A percentile compares a stretch with the other conserved stretches of the same genome.
Evolutionary conservation across 768 basidiomycete genomes (phyloP).

Genomic region (Suillus clintonianus): DNA sequence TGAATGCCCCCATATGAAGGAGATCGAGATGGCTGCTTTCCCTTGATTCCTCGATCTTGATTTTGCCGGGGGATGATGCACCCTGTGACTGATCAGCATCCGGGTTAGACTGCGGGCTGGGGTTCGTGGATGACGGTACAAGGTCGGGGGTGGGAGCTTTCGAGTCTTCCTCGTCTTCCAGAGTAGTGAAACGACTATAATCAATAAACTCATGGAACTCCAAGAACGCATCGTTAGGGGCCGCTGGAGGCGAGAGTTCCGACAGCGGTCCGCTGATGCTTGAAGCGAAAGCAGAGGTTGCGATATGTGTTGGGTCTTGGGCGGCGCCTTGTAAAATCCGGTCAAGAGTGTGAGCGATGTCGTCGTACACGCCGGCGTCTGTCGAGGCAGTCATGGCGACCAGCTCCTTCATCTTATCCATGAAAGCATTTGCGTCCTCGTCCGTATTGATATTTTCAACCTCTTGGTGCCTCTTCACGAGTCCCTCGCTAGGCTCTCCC

Average conservation of each 20-base stretch:
- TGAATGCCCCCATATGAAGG: conserved; percentile 59
- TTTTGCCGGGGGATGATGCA: conserved; percentile 47
- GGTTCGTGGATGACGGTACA: conserved; percentile 68
- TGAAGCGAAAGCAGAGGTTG: conserved; percentile 29
- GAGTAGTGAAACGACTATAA: conserved; percentile 59
- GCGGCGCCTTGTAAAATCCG: conserved; percentile 63
- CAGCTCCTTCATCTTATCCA: conserved; percentile 65
- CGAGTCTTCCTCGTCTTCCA: conserved; percentile 59
- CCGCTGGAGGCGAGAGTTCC: conserved; percentile 36
- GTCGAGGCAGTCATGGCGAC: conserved; percentile 49
- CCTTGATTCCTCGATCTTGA: conserved; percentile 51
- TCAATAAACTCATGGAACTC: conserved; percentile 69
- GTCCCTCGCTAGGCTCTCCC: conserved; percentile 52
- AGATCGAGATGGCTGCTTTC: conserved; percentile 43
- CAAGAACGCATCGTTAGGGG: conserved; percentile 39
- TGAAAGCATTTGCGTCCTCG: conserved; percentile 63
- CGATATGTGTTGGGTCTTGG: conserved; percentile 38
- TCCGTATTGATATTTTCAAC: conserved; percentile 57
- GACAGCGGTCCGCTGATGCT: conserved; percentile 32
- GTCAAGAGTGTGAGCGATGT: conserved; percentile 63
- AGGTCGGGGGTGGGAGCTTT: conserved; percentile 79
- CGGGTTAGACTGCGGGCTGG: conserved; percentile 73
- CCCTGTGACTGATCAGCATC: conserved; percentile 55
- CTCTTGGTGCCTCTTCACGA: conserved; percentile 42
- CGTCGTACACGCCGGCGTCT: conserved; percentile 41